phyloP scores from a whole-genome alignment of 78 protist species.

The Trichosphaerium sp. region DNA sequence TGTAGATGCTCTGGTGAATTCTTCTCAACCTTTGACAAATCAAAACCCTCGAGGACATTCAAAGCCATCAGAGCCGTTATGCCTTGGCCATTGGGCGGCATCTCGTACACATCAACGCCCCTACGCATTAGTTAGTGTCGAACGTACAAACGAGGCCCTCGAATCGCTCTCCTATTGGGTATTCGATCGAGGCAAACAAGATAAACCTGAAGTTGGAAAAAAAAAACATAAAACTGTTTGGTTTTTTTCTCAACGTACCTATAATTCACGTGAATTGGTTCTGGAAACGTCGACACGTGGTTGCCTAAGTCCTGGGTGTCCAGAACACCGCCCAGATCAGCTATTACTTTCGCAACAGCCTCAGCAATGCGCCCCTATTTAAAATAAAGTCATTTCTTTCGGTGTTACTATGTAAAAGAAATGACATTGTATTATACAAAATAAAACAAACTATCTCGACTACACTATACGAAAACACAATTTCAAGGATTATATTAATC shows the following conservation, averaged over 20 bases:
- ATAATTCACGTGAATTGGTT: conserved; percentile 34
- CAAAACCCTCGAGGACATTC: conserved; percentile 10
- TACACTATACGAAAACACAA: too few relatives aligned
- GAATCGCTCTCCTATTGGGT: too few relatives aligned
- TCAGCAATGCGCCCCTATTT: conserved; percentile 46
- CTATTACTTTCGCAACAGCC: conserved; percentile 40
- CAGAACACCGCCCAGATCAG: conserved; percentile 48
- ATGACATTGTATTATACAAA: too few relatives aligned
- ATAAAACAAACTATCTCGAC: too few relatives aligned
- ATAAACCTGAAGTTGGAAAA: too few relatives aligned
- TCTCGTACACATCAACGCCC: conserved; percentile 32
- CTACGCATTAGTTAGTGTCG: too few relatives aligned
- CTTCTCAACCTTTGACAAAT: background rate
- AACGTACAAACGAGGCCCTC: too few relatives aligned
- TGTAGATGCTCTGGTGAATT: conserved; percentile 34
- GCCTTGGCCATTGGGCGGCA: conserved; percentile 82
- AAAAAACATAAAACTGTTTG: background rate
- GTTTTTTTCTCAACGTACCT: conserved; percentile 4
- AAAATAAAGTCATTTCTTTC: too few relatives aligned
- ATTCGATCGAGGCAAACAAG: too few relatives aligned
- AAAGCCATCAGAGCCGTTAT: conserved; percentile 67
- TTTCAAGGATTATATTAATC: too few relatives aligned
- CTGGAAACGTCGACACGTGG: conserved; percentile 29
- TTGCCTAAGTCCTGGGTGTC: conserved; percentile 32
- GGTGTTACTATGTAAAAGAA: too few relatives aligned